Evolutionary conservation across 345 rosid species (phyloP).

Genomic region (Ailanthus altissimus): DNA sequence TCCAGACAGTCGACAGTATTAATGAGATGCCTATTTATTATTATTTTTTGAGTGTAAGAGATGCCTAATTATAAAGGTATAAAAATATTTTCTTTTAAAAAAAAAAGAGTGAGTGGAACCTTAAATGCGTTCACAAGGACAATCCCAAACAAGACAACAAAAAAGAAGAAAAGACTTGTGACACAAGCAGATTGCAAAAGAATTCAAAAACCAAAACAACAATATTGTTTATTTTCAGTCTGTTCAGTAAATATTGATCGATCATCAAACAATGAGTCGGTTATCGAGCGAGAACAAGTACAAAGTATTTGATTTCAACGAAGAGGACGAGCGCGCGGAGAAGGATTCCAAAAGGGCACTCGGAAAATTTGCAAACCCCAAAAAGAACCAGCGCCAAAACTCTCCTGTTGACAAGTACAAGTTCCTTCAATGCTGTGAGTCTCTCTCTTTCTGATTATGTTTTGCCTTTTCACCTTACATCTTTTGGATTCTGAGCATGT

Average conservation of each 20-base stretch:
- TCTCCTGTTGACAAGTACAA: conserved; percentile 35
- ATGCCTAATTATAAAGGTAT: no score
- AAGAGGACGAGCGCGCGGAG: conserved; percentile 44
- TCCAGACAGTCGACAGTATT: no score
- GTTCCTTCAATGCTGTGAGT: conserved; percentile 47
- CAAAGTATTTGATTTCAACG: conserved; percentile 42
- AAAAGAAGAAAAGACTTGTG: background rate
- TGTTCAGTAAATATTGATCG: background rate
- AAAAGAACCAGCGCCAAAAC: background rate
- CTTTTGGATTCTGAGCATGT: conserved; percentile 13
- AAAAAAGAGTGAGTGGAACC: no score
- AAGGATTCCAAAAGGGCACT: conserved; percentile 33
- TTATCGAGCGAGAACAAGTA: conserved; percentile 18
- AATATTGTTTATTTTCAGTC: background rate
- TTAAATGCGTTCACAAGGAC: background rate
- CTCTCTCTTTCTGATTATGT: conserved; percentile 15
- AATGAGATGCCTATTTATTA: no score
- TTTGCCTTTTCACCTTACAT: background rate
- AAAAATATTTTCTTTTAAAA: no score
- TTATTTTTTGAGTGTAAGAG: no score
- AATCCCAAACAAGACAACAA: background rate
- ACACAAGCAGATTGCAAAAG: background rate
- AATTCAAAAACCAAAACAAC: background rate
- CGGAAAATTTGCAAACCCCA: conserved; percentile 24
- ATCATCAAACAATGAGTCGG: conserved; percentile 32